Conservation (phyloP, 2,329 filamentous ascomycete genomes). For the Periconia digitata region DNA sequence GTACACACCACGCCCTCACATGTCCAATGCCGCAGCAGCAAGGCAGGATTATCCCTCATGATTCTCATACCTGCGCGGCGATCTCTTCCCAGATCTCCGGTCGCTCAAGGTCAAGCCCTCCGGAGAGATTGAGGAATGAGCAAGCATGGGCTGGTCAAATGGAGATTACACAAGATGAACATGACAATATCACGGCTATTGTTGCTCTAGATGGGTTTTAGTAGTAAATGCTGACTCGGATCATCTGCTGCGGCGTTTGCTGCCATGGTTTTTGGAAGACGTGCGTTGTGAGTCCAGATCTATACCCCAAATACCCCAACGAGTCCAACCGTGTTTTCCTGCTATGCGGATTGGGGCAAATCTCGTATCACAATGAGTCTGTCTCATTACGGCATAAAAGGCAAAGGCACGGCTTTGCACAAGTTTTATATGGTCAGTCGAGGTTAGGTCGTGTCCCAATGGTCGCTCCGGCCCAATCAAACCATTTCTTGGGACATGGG, state of each 20-base stretch:
- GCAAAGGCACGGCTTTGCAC: neutral
- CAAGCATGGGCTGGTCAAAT: slow-evolving; percentile 23
- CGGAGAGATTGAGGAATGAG: slow-evolving; percentile 20
- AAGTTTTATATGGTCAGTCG: neutral
- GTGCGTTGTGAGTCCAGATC: too few species aligned
- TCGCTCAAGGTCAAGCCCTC: slow-evolving; percentile 9
- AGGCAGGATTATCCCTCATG: slow-evolving; percentile 4
- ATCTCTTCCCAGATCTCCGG: slow-evolving; percentile 12
- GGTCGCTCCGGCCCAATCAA: slow-evolving; percentile 15
- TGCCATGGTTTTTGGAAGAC: neutral
- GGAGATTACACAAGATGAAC: slow-evolving; percentile 10
- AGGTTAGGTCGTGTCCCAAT: neutral
- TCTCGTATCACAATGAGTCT: too few species aligned
- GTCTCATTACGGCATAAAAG: too few species aligned
- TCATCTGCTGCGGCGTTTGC: slow-evolving; percentile 16
- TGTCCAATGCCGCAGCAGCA: slow-evolving; percentile 13
- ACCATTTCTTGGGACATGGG: slow-evolving; percentile 9
- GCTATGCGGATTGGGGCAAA: too few species aligned
- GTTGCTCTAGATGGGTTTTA: neutral
- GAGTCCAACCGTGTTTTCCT: too few species aligned
- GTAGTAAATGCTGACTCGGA: slow-evolving; percentile 24
- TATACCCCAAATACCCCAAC: too few species aligned
- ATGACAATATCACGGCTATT: neutral
- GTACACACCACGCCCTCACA: slow-evolving; percentile 3
- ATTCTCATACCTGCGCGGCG: slow-evolving; percentile 6